Evolutionary conservation across 495 filamentous ascomycete species (phyloP), one percentile per base, ranked within the genome.

Genomic region (Geopyxis carbonaria): DNA sequence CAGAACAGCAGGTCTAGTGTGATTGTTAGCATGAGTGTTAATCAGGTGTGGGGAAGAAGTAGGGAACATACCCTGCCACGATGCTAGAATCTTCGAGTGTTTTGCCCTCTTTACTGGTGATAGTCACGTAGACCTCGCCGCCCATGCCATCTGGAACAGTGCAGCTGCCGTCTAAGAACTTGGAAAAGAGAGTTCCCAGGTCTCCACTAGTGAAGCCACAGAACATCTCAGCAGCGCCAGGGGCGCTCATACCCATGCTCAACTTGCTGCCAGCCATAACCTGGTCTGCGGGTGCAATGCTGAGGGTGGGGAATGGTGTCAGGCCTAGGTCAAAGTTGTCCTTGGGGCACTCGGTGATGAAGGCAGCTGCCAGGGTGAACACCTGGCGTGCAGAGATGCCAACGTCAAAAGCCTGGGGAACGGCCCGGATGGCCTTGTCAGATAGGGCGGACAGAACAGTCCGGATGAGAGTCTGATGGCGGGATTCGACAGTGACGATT

Each of bases 311-410:
- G 66, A 74, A 73, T 13, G 70, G 58, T 5, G 55, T 61, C 23
- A 76, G 56, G 44, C 64, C 61, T n/a, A 76, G 61, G 52, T 68
- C 66, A n/a, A n/a, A n/a, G 48, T 62, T 64, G 36, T 67, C 71
- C 11, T 55, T 55, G 5, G 72, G 72, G 61, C 73, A 77, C 28
- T 61, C 64, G 32, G 47, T 41, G 58, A 77, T 75, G 62, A 77
- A 77, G 22, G 64, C 62, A n/a, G 70, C 66, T 39, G 72, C 73
- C 34, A 76, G 61, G 10, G 72, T 73, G 57, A 75, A 75, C 51
- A 77, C 63, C 32, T 65, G 63, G 43, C 65, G 63, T 43, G 68
- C 63, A 34, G 65, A 62, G 7, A 77, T 63, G 8, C 73, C 59
- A 4, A 64, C 65, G 56, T 76, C 73, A 46, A 76, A 74, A 24